Conservation (phyloP, 257 asterid genomes). For the Cordia subcordata region DNA sequence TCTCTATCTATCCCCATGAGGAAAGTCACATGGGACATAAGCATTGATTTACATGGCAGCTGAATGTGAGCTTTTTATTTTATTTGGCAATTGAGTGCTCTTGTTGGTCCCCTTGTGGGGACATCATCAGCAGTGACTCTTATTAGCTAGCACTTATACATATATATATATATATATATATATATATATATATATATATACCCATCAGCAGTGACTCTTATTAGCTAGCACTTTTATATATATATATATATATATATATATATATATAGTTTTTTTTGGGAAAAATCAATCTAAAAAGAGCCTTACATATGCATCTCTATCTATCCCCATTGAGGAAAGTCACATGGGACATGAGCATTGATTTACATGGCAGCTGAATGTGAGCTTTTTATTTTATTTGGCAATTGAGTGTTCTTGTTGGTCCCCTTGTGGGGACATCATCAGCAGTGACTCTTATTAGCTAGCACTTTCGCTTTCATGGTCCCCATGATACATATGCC, state of each 20-base stretch:
- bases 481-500: neutral
- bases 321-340: neutral
- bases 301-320: no score
- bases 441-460: neutral
- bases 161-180: no score
- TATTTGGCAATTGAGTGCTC: neutral
- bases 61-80: neutral
- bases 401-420: neutral
- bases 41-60: neutral
- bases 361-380: neutral
- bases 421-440: neutral
- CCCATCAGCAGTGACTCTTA: no score
- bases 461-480: neutral
- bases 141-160: neutral
- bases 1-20: neutral
- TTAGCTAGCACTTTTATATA: no score
- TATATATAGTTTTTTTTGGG: no score
- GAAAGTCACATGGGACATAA: neutral
- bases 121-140: neutral
- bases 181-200: no score
- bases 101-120: neutral
- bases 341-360: neutral
- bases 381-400: neutral
- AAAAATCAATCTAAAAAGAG: no score
- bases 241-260: no score